Base-by-base conservation (phyloP, 768 basidiomycete species). In the Fistulinella prunicolor region DNA sequence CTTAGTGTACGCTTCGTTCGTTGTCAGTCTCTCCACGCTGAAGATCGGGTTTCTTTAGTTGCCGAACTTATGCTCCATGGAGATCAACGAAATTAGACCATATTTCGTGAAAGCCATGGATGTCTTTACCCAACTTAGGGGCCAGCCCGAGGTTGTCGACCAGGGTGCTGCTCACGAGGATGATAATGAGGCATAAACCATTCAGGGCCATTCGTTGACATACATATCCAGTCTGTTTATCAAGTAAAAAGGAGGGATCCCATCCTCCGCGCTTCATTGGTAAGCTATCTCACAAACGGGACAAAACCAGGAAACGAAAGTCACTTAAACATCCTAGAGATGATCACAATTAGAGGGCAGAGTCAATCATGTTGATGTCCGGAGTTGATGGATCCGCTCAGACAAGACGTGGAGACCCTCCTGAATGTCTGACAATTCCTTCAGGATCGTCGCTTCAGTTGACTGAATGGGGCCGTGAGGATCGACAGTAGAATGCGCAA, bases 1-100 rank as follows among this genome's bases (percentile, higher is more conserved):
- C 76, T 93, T 22, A 83, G 82, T 68, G 91, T 90, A 65, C 35
- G 83, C 69, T n/a, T n/a, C 34, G 40, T 34, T 42, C n/a, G n/a
- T n/a, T n/a, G n/a, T n/a, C n/a, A n/a, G n/a, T 40, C 37, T 44
- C 36, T 38, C 38, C 14, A 19, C 42, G 44, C 32, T 44, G 30
- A 44, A 5, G 17, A 16, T 14, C 21, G 20, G 14, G 1, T 17
- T 37, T 29, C 24, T 23, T 32, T 16, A 94, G 92, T 74, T 96
- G 50, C 82, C 89, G 4, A 89, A 93, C 55, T 71, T 95, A 17
- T 87, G 83, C 51, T 82, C 89, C 1, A 86, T 94, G 85, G 93
- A 96, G 66, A 89, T 96, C 69, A 92, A 93, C 70, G 94, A 95
- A 64, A 87, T 95, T 56, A 78, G 91, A 30, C 90, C 93, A 3